Evolutionary conservation across 257 asterid species (phyloP), one percentile per base, ranked within the genome.

Genomic region (Scutellaria barbata): DNA sequence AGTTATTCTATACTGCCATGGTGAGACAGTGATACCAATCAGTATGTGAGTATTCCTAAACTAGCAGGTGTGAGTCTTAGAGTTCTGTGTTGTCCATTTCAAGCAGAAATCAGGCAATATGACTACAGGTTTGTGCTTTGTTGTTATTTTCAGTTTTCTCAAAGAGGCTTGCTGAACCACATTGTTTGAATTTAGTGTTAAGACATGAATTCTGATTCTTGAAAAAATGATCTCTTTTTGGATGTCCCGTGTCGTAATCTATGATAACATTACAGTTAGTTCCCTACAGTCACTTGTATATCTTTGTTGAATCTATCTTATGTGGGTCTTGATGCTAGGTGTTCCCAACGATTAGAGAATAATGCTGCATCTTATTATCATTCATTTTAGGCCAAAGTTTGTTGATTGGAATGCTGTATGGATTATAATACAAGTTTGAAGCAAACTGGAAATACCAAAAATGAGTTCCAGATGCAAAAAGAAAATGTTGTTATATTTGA

Each of bases 361-460:
- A 42, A 30, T 57, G 63, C 20, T 57, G 63, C 45, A 55, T 56
- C 20, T 56, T 14, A 35, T 56, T 14, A 35, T n/a, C 46, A 33
- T 13, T n/a, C 45, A 33, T 58, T 13, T 33, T 58, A 33, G 12
- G n/a, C 45, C 66, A 60, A 14, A 8, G 16, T 40, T 3, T 60
- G 66, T 39, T 5, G 48, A 40, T 47, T n/a, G 33, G 66, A 60
- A 60, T 37, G 66, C 8, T 39, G 30, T 10, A 60, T 60, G 64
- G 6, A 22, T 22, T 22, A 22, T 1, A 22, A 22, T 22, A 22
- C 25, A 22, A 2, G 2, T 22, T 22, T 22, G 25, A 22, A 1
- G 1, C 25, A 22, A 22, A 22, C 25, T 22, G 11, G 13, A 46
- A 2, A 46, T 42, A 30, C 35, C 35, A 30, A 30, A 30, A 30